phyloP scores from a whole-genome alignment of 2,329 filamentous ascomycete genomes.

The Ophiostoma angusticollis region DNA sequence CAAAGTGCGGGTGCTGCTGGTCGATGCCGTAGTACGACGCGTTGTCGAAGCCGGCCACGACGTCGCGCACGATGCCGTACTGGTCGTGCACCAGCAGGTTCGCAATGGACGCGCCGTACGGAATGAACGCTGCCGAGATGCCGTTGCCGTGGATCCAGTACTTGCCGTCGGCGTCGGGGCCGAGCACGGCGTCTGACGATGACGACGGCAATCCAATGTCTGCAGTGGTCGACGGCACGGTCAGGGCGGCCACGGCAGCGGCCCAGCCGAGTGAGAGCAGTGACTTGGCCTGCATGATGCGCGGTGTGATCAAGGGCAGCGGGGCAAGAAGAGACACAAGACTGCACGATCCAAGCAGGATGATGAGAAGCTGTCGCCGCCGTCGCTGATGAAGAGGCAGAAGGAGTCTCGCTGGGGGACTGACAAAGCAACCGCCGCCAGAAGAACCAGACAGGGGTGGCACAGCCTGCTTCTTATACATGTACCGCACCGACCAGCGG shows the following conservation, averaged over 20 bases:
- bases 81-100: conserved; percentile 60
- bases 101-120: conserved; percentile 61
- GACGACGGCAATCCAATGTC: background rate
- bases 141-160: conserved; percentile 58
- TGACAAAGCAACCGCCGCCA: background rate
- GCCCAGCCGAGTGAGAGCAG: background rate
- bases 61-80: conserved; percentile 53
- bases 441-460: no score
- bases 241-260: background rate
- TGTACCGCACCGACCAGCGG: background rate
- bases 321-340: background rate
- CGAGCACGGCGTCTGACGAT: conserved; percentile 12
- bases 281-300: background rate
- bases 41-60: conserved; percentile 66
- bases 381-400: background rate
- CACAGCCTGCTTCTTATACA: background rate
- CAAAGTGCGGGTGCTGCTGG: conserved; percentile 55
- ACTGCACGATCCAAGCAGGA: background rate
- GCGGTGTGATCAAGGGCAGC: background rate
- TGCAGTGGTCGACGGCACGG: background rate
- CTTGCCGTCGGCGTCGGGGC: conserved; percentile 48
- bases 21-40: conserved; percentile 56
- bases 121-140: conserved; percentile 56
- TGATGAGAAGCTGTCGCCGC: no score
- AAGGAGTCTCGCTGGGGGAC: background rate